Conservation (phyloP, 2,329 filamentous ascomycete genomes). For the Bisporella sp. region DNA sequence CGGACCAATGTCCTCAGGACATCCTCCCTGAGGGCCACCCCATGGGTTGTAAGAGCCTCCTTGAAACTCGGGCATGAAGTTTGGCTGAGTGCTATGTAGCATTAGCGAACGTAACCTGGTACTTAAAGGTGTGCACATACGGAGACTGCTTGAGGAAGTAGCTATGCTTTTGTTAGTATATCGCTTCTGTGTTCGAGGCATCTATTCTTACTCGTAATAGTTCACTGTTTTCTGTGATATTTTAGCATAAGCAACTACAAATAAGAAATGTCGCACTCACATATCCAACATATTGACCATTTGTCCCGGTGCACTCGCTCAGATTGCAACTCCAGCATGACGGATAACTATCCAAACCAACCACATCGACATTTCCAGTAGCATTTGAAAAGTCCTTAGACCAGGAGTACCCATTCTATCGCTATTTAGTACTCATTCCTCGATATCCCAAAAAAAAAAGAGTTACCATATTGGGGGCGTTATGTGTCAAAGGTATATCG, state of each 20-base stretch:
- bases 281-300: conserved; percentile 49
- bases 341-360: conserved; percentile 45
- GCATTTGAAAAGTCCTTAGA: conserved; percentile 50
- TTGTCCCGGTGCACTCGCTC: conserved; percentile 51
- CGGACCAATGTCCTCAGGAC: conserved; percentile 42
- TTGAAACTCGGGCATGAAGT: conserved; percentile 53
- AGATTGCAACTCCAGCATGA: conserved; percentile 59
- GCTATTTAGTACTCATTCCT: no score
- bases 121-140: no score
- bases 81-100: conserved; percentile 22
- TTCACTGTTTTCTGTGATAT: no score
- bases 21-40: conserved; percentile 43
- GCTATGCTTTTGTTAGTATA: no score
- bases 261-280: conserved; percentile 5
- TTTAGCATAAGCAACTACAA: no score
- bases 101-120: no score
- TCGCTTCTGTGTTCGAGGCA: no score
- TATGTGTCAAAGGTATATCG: conserved; percentile 48
- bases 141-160: no score
- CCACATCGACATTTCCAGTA: conserved; percentile 48
- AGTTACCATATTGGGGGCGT: conserved; percentile 52
- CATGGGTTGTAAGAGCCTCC: conserved; percentile 55
- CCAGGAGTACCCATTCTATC: conserved; percentile 38
- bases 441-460: conserved; percentile 8
- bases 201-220: no score